Base-by-base conservation (phyloP, 257 asterid genomes). In the Plantago major region DNA sequence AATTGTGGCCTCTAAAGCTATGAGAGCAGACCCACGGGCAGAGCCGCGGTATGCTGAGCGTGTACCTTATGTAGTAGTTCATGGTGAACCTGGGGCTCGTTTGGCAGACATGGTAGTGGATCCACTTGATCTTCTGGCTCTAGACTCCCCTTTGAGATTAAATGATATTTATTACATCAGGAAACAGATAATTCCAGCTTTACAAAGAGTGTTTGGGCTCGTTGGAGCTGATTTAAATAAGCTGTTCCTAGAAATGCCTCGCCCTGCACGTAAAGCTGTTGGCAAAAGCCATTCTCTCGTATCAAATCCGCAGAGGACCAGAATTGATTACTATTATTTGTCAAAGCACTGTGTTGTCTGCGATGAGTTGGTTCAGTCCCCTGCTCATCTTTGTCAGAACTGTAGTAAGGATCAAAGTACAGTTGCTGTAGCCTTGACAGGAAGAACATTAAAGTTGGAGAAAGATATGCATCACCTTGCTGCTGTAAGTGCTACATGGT, bases 31-130 rank as follows among this genome's bases (percentile, higher is more conserved):
- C 80, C 90, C 97, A 18, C 81, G 97, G 67, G 95, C 97, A 53
- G 98, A 88, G 68, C 97, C 97, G 65, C 86, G 95, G 51, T 92
- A 92, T 74, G 98, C 90, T 48, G 97, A 88, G 79, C 81, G 98
- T 69, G 77, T 92, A 61, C 98, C 97, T 60, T 92, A 92, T 64
- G 87, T 88, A 15, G 97, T 88, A 47, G 86, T 92, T 55, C 96
- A 92, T 42, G 97, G 97, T 64, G 95, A 91, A 66, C 98, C 98
- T 1, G 98, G 98, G 63, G 86, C 93, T 45, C 95, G 95, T 68
- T 73, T 92, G 67, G 82, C 74, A 67, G 98, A 92, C 72, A 82
- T 88, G 84, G 98, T 92, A 68, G 89, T 88, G 74, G 92, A 88
- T 65, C 98, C 98, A 54, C 76, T 78, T 51, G 93, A 88, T 45